Percentiles rank a stretch among this genome's conserved stretches.
Evolutionary conservation across 129 eudicot species (phyloP).

Genomic region (Saussurea involucrata): DNA sequence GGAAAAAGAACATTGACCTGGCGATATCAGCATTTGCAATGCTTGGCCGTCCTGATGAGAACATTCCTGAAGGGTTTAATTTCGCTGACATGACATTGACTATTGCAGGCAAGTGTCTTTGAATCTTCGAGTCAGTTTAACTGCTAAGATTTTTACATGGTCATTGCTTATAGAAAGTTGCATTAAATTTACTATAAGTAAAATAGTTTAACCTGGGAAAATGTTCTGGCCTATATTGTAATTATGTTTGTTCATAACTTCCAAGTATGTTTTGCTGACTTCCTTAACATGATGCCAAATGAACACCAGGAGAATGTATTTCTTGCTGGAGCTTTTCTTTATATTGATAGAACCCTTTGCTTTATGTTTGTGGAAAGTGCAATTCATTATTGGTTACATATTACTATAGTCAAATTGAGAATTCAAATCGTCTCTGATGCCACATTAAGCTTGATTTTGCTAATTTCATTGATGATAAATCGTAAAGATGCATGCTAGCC

Average conservation of each 20-base stretch:
- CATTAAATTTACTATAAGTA: neutral
- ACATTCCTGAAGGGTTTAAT: constrained; percentile 27
- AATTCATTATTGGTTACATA: neutral
- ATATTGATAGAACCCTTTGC: neutral
- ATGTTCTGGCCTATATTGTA: neutral
- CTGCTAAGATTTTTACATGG: neutral
- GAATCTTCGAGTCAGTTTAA: constrained; percentile 1
- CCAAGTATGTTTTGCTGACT: neutral
- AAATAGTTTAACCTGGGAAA: neutral
- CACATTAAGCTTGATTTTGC: too few relatives aligned
- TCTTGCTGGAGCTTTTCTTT: neutral
- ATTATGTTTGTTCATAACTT: neutral
- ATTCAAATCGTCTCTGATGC: too few relatives aligned
- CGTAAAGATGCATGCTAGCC: neutral
- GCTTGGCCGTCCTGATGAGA: constrained; percentile 41
- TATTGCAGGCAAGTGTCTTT: constrained; percentile 65
- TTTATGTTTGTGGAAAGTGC: neutral
- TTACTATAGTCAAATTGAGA: neutral
- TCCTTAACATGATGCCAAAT: neutral
- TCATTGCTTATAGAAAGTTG: neutral
- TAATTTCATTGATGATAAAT: neutral
- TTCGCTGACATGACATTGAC: constrained; percentile 54
- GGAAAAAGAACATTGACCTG: constrained; percentile 85
- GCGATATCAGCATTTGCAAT: constrained; percentile 83
- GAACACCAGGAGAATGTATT: neutral